phyloP scores from a whole-genome alignment of 768 basidiomycete species.

The Auricularia sp. region DNA sequence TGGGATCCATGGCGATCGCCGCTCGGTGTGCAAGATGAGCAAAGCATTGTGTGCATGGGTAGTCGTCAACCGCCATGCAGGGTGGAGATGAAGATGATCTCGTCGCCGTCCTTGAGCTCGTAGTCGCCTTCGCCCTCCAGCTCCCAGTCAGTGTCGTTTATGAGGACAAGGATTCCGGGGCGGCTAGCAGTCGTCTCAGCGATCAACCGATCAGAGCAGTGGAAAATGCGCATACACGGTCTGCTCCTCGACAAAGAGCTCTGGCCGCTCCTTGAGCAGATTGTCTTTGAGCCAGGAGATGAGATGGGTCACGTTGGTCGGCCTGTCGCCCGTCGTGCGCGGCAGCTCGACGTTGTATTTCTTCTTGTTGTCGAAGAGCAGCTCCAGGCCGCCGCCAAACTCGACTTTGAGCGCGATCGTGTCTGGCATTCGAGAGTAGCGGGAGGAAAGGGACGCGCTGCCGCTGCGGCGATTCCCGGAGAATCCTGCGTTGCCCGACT shows the following conservation, averaged over 20 bases:
- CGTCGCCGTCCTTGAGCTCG: conserved; percentile 63
- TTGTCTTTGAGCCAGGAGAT: conserved; percentile 69
- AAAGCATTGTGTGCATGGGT: background rate
- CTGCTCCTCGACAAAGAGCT: conserved; percentile 79
- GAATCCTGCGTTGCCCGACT: background rate
- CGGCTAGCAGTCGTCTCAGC: conserved; percentile 41
- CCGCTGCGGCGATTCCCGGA: background rate
- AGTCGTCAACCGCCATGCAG: conserved; percentile 72
- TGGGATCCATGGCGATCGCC: too few species aligned
- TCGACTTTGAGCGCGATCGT: conserved; percentile 38
- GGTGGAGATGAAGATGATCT: conserved; percentile 94
- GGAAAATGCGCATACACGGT: conserved; percentile 53
- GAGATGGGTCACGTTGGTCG: conserved; percentile 62
- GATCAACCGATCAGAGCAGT: background rate
- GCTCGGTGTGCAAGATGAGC: too few species aligned
- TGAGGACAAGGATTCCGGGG: conserved; percentile 91
- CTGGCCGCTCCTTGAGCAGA: conserved; percentile 72
- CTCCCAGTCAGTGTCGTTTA: conserved; percentile 98
- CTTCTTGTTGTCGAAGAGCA: conserved; percentile 57
- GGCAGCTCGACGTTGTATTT: background rate
- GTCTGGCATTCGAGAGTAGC: background rate
- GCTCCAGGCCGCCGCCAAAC: conserved; percentile 79
- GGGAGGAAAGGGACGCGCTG: background rate
- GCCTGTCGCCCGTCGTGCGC: conserved; percentile 18
- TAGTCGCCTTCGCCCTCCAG: conserved; percentile 91